These are phyloP conservation scores for Rhododendron williamsianum DNA, from an alignment of 148 eudicot species.

Conservation along the genomic window DNA sequence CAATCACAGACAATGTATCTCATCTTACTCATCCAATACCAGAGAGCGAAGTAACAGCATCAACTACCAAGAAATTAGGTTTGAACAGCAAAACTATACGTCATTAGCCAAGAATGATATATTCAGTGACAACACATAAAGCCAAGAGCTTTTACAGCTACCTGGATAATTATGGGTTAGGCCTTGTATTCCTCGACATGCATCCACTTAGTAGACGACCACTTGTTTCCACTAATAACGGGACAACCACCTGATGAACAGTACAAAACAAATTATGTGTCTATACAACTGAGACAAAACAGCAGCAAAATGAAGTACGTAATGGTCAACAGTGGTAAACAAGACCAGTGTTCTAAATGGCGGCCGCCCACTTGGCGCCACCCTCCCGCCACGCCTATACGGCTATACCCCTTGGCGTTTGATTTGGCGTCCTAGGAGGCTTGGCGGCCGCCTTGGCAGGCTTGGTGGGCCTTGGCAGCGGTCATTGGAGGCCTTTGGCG, in stretches of 20 bases:
- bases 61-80: not conserved
- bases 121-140: not conserved
- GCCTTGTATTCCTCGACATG: slow-evolving; percentile 59
- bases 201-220: slow-evolving; percentile 77
- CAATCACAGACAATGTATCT: not conserved
- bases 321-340: not conserved
- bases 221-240: slow-evolving; percentile 66
- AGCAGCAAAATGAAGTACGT: not conserved
- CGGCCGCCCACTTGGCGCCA: too few species aligned
- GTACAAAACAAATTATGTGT: too few species aligned
- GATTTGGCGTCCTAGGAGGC: too few species aligned
- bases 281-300: not conserved
- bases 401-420: too few species aligned
- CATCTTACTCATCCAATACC: not conserved
- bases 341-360: not conserved
- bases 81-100: not conserved
- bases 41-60: not conserved
- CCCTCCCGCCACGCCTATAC: too few species aligned
- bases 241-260: slow-evolving; percentile 59
- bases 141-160: not conserved
- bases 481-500: too few species aligned
- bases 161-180: slow-evolving; percentile 17
- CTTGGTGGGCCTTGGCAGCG: too few species aligned
- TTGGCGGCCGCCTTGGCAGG: too few species aligned
- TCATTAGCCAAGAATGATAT: too few species aligned